phyloP scores from a whole-genome alignment of 2,329 filamentous ascomycete genomes.

The Kalaharituber pfeilii region DNA sequence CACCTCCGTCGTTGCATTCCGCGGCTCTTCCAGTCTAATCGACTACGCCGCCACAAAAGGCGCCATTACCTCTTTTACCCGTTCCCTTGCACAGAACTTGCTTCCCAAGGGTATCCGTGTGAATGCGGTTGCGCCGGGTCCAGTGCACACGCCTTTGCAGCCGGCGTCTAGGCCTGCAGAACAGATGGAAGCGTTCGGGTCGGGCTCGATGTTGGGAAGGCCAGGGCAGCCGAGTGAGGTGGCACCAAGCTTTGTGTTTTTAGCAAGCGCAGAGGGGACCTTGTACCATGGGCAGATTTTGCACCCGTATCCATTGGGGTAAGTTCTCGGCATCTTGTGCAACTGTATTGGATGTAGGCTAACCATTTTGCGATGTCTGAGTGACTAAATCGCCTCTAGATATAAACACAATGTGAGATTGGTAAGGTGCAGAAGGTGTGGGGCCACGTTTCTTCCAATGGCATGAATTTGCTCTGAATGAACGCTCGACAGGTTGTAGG shows the following conservation, averaged over 20 bases:
- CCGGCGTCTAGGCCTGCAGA: conserved; percentile 30
- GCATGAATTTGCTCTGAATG: no score
- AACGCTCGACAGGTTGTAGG: no score
- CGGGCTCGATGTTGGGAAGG: conserved; percentile 27
- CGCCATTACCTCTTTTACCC: conserved; percentile 40
- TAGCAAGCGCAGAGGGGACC: conserved; percentile 18
- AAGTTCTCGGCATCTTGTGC: no score
- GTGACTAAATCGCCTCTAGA: no score
- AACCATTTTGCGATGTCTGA: no score
- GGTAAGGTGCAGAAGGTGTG: no score
- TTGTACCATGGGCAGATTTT: conserved; percentile 20
- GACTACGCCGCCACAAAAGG: conserved; percentile 43
- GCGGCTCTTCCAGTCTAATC: conserved; percentile 34
- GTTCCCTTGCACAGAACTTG: conserved; percentile 36
- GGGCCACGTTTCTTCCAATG: no score
- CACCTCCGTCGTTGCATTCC: conserved; percentile 38
- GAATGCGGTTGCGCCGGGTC: conserved; percentile 23
- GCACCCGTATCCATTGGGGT: conserved; percentile 19
- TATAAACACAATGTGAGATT: no score
- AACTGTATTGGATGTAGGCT: no score
- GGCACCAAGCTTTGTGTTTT: conserved; percentile 25
- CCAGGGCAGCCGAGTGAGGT: conserved; percentile 33
- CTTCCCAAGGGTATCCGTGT: conserved; percentile 37
- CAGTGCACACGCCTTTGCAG: conserved; percentile 32
- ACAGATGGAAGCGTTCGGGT: conserved; percentile 32